Evolutionary conservation across 441 rosid genomes (phyloP).

Genomic region (Aquilaria agallochum): DNA sequence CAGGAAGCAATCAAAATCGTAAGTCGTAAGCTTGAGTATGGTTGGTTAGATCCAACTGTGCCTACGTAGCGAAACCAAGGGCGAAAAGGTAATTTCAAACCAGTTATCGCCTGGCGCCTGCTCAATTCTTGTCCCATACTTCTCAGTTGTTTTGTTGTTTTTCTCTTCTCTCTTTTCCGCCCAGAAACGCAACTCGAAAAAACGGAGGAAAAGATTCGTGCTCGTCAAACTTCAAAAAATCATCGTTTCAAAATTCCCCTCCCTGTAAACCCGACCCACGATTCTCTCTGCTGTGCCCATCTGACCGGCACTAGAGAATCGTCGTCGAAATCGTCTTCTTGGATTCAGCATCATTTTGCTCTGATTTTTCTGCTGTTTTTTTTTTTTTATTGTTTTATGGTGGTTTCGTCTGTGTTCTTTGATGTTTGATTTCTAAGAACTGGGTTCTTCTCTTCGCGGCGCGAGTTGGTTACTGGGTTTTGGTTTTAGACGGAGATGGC

Average conservation of each 20-base stretch:
- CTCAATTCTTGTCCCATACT: slow-evolving; percentile 25
- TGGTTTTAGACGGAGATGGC: slow-evolving; percentile 25
- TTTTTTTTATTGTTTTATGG: neutral
- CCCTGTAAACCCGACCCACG: neutral
- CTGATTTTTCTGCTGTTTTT: neutral
- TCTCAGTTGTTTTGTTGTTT: no score
- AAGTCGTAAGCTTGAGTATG: no score
- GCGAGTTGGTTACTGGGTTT: slow-evolving; percentile 18
- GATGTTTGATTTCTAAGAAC: neutral
- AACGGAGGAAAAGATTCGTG: no score
- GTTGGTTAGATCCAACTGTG: no score
- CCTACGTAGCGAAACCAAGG: slow-evolving; percentile 11
- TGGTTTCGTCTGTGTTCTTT: neutral
- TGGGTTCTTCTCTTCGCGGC: no score
- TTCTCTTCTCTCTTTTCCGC: no score
- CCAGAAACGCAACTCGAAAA: no score
- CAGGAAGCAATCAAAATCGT: neutral
- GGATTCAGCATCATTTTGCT: slow-evolving; percentile 3
- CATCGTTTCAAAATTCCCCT: no score
- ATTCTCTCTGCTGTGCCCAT: neutral
- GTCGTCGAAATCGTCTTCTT: slow-evolving; percentile 2
- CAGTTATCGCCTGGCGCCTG: slow-evolving; percentile 17
- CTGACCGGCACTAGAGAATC: slow-evolving; percentile 20
- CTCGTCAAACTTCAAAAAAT: neutral
- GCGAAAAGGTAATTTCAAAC: slow-evolving; percentile 15